Percentiles rank a stretch among this genome's conserved stretches.
These are phyloP conservation scores for Cladosporium cucumerinum DNA, from an alignment of 2,329 filamentous ascomycete genomes.

Conservation along the genomic window DNA sequence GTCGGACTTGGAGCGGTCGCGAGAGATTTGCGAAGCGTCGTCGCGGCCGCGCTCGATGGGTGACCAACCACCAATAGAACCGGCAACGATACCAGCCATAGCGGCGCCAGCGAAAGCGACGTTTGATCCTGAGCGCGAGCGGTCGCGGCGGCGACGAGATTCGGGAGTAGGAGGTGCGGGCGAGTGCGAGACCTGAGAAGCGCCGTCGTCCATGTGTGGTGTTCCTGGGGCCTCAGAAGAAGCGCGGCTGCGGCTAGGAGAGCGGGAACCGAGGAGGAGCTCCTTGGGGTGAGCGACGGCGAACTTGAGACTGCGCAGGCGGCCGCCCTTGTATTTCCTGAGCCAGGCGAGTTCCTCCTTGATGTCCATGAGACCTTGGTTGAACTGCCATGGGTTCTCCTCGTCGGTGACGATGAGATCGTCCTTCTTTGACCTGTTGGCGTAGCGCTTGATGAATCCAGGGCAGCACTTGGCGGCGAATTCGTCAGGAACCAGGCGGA, in stretches of 20 bases:
- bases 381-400: slow-evolving; percentile 54
- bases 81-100: slow-evolving; percentile 80
- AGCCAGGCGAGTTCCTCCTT: slow-evolving; percentile 78
- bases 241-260: slow-evolving; percentile 58
- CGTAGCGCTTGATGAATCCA: slow-evolving; percentile 37
- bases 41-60: slow-evolving; percentile 55
- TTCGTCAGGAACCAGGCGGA: slow-evolving; percentile 78
- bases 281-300: slow-evolving; percentile 72
- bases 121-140: slow-evolving; percentile 65
- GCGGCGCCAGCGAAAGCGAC: slow-evolving; percentile 72
- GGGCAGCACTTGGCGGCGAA: slow-evolving; percentile 49
- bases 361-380: slow-evolving; percentile 69
- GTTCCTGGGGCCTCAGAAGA: slow-evolving; percentile 64
- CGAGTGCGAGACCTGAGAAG: slow-evolving; percentile 27
- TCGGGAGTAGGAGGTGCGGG: slow-evolving; percentile 51
- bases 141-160: slow-evolving; percentile 55
- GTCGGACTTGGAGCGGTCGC: slow-evolving; percentile 32
- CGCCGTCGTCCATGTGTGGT: slow-evolving; percentile 54
- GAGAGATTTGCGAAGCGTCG: slow-evolving; percentile 38
- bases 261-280: slow-evolving; percentile 61
- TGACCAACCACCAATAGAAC: slow-evolving; percentile 70
- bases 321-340: slow-evolving; percentile 75
- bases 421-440: slow-evolving; percentile 39
- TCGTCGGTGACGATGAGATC: slow-evolving; percentile 44
- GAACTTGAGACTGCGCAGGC: slow-evolving; percentile 77